A percentile compares a stretch with the other conserved stretches of the same genome.
phyloP scores from a whole-genome alignment of 2,329 filamentous ascomycete species.

The Diplodia intermedia region DNA sequence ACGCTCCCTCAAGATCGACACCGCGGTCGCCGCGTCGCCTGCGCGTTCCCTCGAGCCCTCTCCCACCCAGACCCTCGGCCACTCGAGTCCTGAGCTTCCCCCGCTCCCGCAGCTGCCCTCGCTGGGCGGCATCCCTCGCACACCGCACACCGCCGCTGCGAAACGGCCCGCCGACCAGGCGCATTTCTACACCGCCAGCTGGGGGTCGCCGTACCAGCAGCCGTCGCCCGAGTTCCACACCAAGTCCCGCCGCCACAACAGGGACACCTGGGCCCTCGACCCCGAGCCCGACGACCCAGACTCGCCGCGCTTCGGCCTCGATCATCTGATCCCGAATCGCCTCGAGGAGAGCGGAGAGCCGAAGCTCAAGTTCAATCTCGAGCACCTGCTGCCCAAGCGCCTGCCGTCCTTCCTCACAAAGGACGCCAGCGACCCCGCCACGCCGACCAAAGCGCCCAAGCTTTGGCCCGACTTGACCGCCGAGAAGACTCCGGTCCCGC shows the following conservation, averaged over 20 bases:
- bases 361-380: slow-evolving; percentile 48
- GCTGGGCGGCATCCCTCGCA: slow-evolving; percentile 44
- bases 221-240: slow-evolving; percentile 57
- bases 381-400: slow-evolving; percentile 45
- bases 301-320: slow-evolving; percentile 45
- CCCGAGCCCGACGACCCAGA: slow-evolving; percentile 33
- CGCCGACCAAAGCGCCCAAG: slow-evolving; percentile 34
- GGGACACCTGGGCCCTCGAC: slow-evolving; percentile 39
- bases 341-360: slow-evolving; percentile 42
- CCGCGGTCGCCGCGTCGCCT: slow-evolving; percentile 44
- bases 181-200: slow-evolving; percentile 75
- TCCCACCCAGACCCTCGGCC: slow-evolving; percentile 49
- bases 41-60: slow-evolving; percentile 49
- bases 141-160: slow-evolving; percentile 45
- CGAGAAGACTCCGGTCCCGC: slow-evolving; percentile 23
- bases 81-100: slow-evolving; percentile 52
- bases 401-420: slow-evolving; percentile 31
- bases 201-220: slow-evolving; percentile 87
- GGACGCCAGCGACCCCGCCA: slow-evolving; percentile 20
- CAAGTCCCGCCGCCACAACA: slow-evolving; percentile 38
- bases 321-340: slow-evolving; percentile 49
- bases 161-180: slow-evolving; percentile 55
- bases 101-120: slow-evolving; percentile 45
- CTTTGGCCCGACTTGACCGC: slow-evolving; percentile 27
- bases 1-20: slow-evolving; percentile 39